phyloP scores from a whole-genome alignment of 1,284 basidiomycete species.

The Trichosporon sp. region DNA sequence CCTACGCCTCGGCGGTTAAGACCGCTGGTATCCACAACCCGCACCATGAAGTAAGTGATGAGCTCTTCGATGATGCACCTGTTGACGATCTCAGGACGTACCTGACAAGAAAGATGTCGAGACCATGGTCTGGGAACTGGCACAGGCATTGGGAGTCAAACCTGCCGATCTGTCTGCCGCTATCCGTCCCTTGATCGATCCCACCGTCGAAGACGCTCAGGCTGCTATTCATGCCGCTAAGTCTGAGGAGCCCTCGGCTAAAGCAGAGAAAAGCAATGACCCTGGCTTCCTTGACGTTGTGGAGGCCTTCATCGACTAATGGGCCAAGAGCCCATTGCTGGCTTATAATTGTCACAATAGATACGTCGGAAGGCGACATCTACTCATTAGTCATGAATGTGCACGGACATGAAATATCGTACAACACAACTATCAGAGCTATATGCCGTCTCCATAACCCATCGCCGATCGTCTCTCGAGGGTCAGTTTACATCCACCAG shows the following conservation, averaged over 20 bases:
- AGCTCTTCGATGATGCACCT: neutral
- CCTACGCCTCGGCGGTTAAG: neutral
- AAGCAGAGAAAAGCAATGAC: conserved; percentile 19
- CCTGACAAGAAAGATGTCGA: conserved; percentile 30
- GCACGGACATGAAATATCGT: neutral
- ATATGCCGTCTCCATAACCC: neutral
- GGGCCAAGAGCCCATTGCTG: neutral
- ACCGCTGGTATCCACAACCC: neutral
- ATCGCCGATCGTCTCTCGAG: neutral
- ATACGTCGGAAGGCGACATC: too few species aligned
- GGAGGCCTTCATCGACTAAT: conserved; percentile 44
- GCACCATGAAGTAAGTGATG: neutral
- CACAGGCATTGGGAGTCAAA: conserved; percentile 42
- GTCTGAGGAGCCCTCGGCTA: conserved; percentile 20
- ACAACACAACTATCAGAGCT: neutral
- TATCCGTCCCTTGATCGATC: conserved; percentile 46
- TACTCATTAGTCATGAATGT: neutral
- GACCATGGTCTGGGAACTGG: conserved; percentile 40
- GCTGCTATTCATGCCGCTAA: conserved; percentile 28
- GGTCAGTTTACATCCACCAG: conserved; percentile 19
- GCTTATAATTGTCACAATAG: neutral
- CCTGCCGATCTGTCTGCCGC: conserved; percentile 43
- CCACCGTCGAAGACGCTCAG: conserved; percentile 41
- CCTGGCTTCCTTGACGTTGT: conserved; percentile 36
- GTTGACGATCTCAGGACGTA: neutral